Conservation (phyloP, 192 early-diverging fungal species). For the Coemansia sp. region DNA sequence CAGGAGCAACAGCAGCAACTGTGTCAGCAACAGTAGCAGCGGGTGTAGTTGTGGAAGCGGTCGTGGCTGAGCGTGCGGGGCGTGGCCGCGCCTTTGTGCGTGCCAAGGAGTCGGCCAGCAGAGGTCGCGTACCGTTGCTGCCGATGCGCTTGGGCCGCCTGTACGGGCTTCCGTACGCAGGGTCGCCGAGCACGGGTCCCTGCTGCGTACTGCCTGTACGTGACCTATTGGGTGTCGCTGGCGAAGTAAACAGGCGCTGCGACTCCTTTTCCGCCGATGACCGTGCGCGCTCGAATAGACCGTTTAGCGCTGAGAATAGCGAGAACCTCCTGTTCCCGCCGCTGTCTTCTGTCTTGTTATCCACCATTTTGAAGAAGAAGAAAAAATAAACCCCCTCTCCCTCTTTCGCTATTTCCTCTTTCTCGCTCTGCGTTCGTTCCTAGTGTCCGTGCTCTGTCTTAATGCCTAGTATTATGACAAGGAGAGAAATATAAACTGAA, state of each 20-base stretch:
- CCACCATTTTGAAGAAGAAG: neutral
- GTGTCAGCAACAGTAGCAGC: too few species aligned
- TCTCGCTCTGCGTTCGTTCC: too few species aligned
- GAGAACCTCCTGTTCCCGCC: constrained; percentile 29
- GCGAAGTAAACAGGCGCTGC: constrained; percentile 32
- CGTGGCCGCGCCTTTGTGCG: constrained; percentile 11
- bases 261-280: constrained; percentile 48
- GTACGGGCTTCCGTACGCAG: neutral
- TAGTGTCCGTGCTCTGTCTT: too few species aligned
- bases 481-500: too few species aligned
- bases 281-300: constrained; percentile 45
- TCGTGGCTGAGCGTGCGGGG: constrained; percentile 9
- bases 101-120: constrained; percentile 1
- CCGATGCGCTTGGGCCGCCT: constrained; percentile 12
- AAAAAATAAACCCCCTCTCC: too few species aligned
- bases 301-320: constrained; percentile 39
- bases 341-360: constrained; percentile 6
- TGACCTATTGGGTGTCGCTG: neutral
- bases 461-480: too few species aligned
- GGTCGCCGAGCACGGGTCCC: neutral
- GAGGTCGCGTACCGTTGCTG: constrained; percentile 13
- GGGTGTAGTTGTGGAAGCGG: neutral
- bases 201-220: constrained; percentile 2
- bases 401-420: too few species aligned
- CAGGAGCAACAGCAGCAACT: too few species aligned